Evolutionary conservation across 2,329 filamentous ascomycete species (phyloP), one percentile per base, ranked within the genome.

Genomic region (Pyrenochaeta sp.): DNA sequence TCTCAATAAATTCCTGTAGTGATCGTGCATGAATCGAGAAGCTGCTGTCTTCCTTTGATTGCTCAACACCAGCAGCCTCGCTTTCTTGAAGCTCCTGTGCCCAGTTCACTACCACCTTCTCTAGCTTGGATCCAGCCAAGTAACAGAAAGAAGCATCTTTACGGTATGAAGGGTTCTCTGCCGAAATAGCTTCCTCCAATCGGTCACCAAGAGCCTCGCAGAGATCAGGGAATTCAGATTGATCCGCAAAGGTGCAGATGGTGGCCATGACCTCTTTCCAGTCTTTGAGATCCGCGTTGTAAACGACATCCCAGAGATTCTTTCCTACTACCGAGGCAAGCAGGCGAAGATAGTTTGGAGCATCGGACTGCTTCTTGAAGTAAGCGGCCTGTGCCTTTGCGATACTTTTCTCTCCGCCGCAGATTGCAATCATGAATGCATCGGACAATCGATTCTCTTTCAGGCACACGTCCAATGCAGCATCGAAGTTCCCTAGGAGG

Each of bases 201-300:
- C 95, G 85, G 70, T 99, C 95, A 58, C 94, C 94, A 15, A 99
- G 83, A 20, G 90, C 90, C 70, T 99, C 94, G 65, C 93, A 99
- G 8, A 99, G 85, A 67, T 96, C 91, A 4, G 93, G 85, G 69
- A 99, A 99, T 60, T 99, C 93, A 26, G 83, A 83, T 30, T 91
- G 88, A 52, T 95, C 87, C 1, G 94, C 94, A 72, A 93, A 99
- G 1, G 94, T 97, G 81, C 94, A 99, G 40, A 99, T 77, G 1
- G 92, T 89, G 19, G 90, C 92, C 89, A 99, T 95, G 3, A 93
- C 87, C 72, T 97, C 94, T 74, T 95, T 97, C 95, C 94, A 99
- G 73, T 94, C 89, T 38, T 82, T 81, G 31, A 99, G 77, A 64
- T 96, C 89, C 6, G 93, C 94, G 64, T 99, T 99, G 74, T 97